These are phyloP conservation scores for Aspergillus aculeatinus DNA, from an alignment of 2,329 filamentous ascomycete species.

Conservation along the genomic window DNA sequence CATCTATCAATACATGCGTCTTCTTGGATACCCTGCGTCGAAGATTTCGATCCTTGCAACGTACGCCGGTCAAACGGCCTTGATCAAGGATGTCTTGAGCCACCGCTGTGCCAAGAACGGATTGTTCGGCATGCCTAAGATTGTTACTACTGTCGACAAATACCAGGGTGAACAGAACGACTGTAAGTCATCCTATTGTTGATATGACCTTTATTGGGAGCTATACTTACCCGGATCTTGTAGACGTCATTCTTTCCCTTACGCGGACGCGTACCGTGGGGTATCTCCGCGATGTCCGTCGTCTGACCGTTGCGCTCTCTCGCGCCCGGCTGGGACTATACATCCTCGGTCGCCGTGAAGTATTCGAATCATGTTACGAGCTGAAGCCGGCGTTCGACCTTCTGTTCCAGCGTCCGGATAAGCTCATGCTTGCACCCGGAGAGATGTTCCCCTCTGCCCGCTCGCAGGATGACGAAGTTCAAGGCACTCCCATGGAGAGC, in stretches of 20 bases:
- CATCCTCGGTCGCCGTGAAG: conserved; percentile 79
- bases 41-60: conserved; percentile 88
- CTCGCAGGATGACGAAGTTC: conserved; percentile 48
- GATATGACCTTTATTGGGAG: not conserved
- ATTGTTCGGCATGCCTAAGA: conserved; percentile 84
- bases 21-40: conserved; percentile 83
- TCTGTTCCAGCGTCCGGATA: conserved; percentile 74
- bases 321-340: conserved; percentile 90
- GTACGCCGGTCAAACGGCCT: conserved; percentile 85
- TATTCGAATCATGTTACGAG: conserved; percentile 88
- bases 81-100: conserved; percentile 81
- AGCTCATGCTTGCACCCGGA: conserved; percentile 75
- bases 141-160: conserved; percentile 94
- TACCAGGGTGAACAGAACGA: conserved; percentile 99
- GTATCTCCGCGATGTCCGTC: conserved; percentile 88
- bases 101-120: conserved; percentile 80
- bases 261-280: conserved; percentile 85
- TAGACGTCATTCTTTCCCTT: conserved; percentile 89
- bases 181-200: conserved; percentile 62
- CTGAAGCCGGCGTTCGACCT: conserved; percentile 81
- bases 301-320: conserved; percentile 90
- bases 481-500: conserved; percentile 73
- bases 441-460: conserved; percentile 79
- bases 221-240: conserved; percentile 15
- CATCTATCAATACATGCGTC: conserved; percentile 93